These are phyloP conservation scores for Rostrohypoxylon terebratum DNA, from an alignment of 495 filamentous ascomycete species.

Conservation along the genomic window DNA sequence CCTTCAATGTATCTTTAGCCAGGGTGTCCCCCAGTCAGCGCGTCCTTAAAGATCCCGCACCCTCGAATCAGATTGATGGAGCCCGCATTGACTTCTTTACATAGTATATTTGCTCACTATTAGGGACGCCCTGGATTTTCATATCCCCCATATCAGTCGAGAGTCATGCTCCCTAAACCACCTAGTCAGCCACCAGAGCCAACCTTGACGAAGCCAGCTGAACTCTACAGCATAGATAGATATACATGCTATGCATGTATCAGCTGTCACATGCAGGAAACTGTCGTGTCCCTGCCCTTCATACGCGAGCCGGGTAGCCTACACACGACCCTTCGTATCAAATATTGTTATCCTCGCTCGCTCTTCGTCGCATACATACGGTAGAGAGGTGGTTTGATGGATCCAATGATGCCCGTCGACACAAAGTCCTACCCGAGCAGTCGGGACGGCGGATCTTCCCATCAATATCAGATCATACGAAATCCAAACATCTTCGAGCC, in stretches of 20 bases:
- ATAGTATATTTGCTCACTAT: constrained; percentile 10
- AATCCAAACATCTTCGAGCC: neutral
- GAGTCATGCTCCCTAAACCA: neutral
- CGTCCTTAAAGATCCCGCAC: constrained; percentile 15
- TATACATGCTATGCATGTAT: constrained; percentile 33
- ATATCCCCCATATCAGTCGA: neutral
- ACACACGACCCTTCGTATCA: constrained; percentile 15
- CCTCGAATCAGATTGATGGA: constrained; percentile 25
- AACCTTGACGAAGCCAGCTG: constrained; percentile 24
- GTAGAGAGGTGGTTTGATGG: neutral
- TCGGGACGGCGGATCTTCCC: constrained; percentile 35
- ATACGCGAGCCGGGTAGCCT: constrained; percentile 12
- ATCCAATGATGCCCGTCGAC: constrained; percentile 1
- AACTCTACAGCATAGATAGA: neutral
- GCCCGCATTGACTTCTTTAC: constrained; percentile 17
- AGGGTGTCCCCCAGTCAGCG: constrained; percentile 34
- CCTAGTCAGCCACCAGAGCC: neutral
- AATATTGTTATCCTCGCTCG: constrained; percentile 9
- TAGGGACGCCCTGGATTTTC: neutral
- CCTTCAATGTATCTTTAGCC: constrained; percentile 36
- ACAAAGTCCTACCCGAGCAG: constrained; percentile 26
- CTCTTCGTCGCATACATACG: constrained; percentile 2
- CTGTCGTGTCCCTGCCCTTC: constrained; percentile 9
- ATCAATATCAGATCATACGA: constrained; percentile 14
- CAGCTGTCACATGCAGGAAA: constrained; percentile 40